Evolutionary conservation across 2,329 filamentous ascomycete genomes (phyloP).

Genomic region (Colletotrichum plurivorum): DNA sequence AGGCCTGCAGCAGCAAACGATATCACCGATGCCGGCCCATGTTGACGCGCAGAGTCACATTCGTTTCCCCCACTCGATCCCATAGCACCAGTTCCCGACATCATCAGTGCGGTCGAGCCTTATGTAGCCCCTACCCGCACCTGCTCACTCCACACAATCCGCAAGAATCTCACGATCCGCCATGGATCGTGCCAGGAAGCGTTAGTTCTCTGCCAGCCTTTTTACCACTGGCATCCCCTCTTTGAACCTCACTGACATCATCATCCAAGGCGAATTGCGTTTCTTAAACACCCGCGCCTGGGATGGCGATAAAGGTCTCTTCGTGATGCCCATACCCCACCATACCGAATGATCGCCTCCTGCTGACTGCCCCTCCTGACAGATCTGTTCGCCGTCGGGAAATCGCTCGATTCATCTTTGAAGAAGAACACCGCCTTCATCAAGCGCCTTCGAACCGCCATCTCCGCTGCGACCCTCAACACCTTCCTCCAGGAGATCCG

Average conservation of each 20-base stretch:
- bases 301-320: slow-evolving; percentile 86
- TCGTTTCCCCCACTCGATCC: slow-evolving; percentile 54
- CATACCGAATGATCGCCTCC: slow-evolving; percentile 14
- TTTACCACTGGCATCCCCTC: not conserved
- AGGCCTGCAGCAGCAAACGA: slow-evolving; percentile 26
- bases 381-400: slow-evolving; percentile 85
- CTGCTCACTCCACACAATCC: slow-evolving; percentile 48
- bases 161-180: slow-evolving; percentile 53
- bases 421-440: slow-evolving; percentile 99
- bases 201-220: slow-evolving; percentile 55
- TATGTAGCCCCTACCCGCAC: slow-evolving; percentile 60
- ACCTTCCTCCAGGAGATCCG: slow-evolving; percentile 93
- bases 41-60: slow-evolving; percentile 51
- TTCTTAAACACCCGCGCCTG: slow-evolving; percentile 89
- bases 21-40: slow-evolving; percentile 56
- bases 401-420: slow-evolving; percentile 90
- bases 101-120: slow-evolving; percentile 46
- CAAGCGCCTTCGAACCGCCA: slow-evolving; percentile 91
- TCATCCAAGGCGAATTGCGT: slow-evolving; percentile 83
- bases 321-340: slow-evolving; percentile 40
- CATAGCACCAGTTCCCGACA: slow-evolving; percentile 55
- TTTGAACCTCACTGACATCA: slow-evolving; percentile 21
- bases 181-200: slow-evolving; percentile 78
- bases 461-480: slow-evolving; percentile 82
- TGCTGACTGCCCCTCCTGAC: slow-evolving; percentile 33